A percentile compares a stretch with the other conserved stretches of the same genome.
Evolutionary conservation across 2,329 filamentous ascomycete genomes (phyloP).

Genomic region (Colletotrichum abscissum): DNA sequence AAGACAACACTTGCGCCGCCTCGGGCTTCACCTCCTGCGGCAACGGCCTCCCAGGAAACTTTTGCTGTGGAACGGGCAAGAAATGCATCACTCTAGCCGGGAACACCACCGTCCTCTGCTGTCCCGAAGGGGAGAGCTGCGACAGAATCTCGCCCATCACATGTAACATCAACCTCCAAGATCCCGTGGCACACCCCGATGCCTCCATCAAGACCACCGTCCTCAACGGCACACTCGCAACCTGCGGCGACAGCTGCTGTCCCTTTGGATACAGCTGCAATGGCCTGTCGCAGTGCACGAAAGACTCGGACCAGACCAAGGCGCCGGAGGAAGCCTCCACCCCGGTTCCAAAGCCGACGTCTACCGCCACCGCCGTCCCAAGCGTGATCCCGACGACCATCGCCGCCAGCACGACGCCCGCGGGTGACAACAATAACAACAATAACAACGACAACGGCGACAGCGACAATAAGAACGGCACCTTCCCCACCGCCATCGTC

Average conservation of each 20-base stretch:
- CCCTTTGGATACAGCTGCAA: constrained; percentile 78
- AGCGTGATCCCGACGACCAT: constrained; percentile 37
- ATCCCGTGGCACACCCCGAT: constrained; percentile 65
- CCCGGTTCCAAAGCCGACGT: constrained; percentile 36
- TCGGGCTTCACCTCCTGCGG: constrained; percentile 63
- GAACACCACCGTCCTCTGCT: constrained; percentile 78
- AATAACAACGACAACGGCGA: constrained; percentile 24
- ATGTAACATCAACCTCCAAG: constrained; percentile 72
- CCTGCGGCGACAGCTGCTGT: constrained; percentile 73
- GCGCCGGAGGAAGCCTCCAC: constrained; percentile 40
- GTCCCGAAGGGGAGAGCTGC: constrained; percentile 69
- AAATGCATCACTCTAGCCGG: constrained; percentile 71
- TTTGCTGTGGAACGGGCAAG: constrained; percentile 71
- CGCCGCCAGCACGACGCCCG: constrained; percentile 21
- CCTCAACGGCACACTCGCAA: constrained; percentile 64
- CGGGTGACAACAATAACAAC: constrained; percentile 13
- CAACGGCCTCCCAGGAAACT: constrained; percentile 67
- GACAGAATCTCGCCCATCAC: constrained; percentile 70
- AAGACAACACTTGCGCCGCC: constrained; percentile 62
- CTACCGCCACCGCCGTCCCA: constrained; percentile 38
- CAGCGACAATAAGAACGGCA: constrained; percentile 25
- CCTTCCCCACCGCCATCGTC: constrained; percentile 52
- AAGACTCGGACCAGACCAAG: constrained; percentile 61
- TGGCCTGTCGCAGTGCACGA: constrained; percentile 58
- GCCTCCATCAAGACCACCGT: constrained; percentile 75